Conservation (phyloP, 768 basidiomycete genomes). For the Leucosporidium creatinivorum region DNA sequence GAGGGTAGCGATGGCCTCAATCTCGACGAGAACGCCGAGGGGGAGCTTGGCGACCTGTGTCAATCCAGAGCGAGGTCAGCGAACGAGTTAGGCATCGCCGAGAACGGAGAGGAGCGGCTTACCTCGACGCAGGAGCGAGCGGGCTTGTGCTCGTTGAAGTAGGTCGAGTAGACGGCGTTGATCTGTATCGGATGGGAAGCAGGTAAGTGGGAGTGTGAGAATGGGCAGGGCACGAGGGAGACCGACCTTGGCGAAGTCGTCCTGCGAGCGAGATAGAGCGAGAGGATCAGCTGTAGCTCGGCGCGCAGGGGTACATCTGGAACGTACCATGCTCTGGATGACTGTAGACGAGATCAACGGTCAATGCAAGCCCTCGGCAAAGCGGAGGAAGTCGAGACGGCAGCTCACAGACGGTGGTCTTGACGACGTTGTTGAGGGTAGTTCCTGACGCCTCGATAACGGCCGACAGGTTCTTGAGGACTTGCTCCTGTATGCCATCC, state of each 20-base stretch:
- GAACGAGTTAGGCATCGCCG: constrained; percentile 40
- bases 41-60: constrained; percentile 59
- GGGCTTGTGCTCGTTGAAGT: constrained; percentile 87
- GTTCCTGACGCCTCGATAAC: constrained; percentile 78
- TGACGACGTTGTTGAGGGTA: constrained; percentile 70
- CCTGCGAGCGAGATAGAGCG: constrained; percentile 42
- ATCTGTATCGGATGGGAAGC: constrained; percentile 44
- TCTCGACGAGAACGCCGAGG: constrained; percentile 83
- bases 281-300: too few species aligned
- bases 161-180: constrained; percentile 70
- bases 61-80: background rate
- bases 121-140: constrained; percentile 90
- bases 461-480: constrained; percentile 73
- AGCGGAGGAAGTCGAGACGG: background rate
- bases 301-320: background rate
- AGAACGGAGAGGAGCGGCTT: background rate
- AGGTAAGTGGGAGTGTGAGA: background rate
- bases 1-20: constrained; percentile 50
- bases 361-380: background rate
- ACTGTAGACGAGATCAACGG: constrained; percentile 7
- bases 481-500: constrained; percentile 52
- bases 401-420: constrained; percentile 62
- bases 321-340: constrained; percentile 12
- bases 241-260: constrained; percentile 57
- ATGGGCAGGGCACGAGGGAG: background rate